Percentiles rank a stretch among this genome's conserved stretches.
phyloP scores from a whole-genome alignment of 1,284 basidiomycete species.

The Cronartium ribicola region DNA sequence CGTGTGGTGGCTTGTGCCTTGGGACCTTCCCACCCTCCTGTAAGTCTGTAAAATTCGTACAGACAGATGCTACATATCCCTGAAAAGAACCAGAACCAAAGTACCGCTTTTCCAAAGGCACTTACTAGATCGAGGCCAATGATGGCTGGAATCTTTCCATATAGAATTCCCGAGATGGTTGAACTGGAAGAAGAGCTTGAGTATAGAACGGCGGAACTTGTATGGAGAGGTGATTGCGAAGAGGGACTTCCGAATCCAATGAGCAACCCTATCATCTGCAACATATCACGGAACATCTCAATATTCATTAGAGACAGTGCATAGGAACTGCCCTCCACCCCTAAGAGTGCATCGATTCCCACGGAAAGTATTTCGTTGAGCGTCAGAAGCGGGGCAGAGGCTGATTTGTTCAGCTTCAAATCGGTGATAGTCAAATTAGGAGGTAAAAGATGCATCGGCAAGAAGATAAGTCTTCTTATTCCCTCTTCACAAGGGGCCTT shows the following conservation, averaged over 20 bases:
- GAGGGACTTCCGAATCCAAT: not conserved
- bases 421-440: constrained; percentile 45
- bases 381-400: constrained; percentile 33
- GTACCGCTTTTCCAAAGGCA: constrained; percentile 46
- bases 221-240: not conserved
- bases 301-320: constrained; percentile 43
- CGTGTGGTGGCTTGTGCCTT: not conserved
- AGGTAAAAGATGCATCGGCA: constrained; percentile 47
- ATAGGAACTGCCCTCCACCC: constrained; percentile 19
- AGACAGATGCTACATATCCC: constrained; percentile 39
- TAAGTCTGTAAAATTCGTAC: constrained; percentile 47
- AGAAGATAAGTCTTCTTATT: constrained; percentile 44
- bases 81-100: constrained; percentile 45
- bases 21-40: constrained; percentile 44
- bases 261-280: constrained; percentile 41
- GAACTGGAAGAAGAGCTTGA: constrained; percentile 18
- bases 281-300: constrained; percentile 43
- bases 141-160: constrained; percentile 45
- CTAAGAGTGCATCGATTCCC: constrained; percentile 43
- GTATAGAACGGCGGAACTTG: constrained; percentile 42
- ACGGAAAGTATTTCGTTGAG: constrained; percentile 40
- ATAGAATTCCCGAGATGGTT: constrained; percentile 11
- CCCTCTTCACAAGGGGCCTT: constrained; percentile 11
- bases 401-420: constrained; percentile 45
- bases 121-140: constrained; percentile 47